Evolutionary conservation across 441 rosid species (phyloP), one percentile per base, ranked within the genome.

Genomic region (Jatropha podagrica): DNA sequence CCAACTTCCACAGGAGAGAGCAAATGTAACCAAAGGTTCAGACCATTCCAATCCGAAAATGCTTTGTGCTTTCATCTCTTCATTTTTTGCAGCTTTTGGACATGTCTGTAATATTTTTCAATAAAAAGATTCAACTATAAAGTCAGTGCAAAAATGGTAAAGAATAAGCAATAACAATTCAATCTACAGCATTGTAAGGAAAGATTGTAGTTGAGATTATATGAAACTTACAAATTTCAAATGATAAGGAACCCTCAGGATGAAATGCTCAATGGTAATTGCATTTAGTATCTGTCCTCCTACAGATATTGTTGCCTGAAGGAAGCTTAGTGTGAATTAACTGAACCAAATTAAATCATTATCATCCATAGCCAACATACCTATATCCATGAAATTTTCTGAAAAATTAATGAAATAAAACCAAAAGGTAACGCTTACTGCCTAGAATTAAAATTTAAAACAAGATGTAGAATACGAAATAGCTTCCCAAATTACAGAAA

Each of bases 1-100:
- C 95, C 92, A 88, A 83, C 98, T 94, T 74, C 98, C 97, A 32
- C 95, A 91, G 52, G 95, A 83, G 58, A 92, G 94, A 7, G 96
- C 90, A 64, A 90, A 94, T 23, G 94, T 91, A 49, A 92, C 91
- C 77, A 91, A 80, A 7, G 94, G 96, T 76, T 93, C 96, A 0
- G 96, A 89, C 91, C 89, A 89, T 78, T 93, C 89, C 78, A 91
- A 71, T 52, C 92, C 92, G 48, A 91, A 93, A 60, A 75, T 79
- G 63, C 82, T 82, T 11, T 88, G 84, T 3, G 87, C 92, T 84
- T 85, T 88, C 89, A 82, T 79, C 74, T 88, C 93, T 46, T 89
- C 89, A 61, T 84, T 87, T 85, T 89, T 88, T 3, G 90, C 87
- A 68, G 89, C 91, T 81, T 88, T 87, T 3, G 88, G 82, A 81